phyloP scores from a whole-genome alignment of 108 stramenopile species.

The Pseudonitzschia pungens region DNA sequence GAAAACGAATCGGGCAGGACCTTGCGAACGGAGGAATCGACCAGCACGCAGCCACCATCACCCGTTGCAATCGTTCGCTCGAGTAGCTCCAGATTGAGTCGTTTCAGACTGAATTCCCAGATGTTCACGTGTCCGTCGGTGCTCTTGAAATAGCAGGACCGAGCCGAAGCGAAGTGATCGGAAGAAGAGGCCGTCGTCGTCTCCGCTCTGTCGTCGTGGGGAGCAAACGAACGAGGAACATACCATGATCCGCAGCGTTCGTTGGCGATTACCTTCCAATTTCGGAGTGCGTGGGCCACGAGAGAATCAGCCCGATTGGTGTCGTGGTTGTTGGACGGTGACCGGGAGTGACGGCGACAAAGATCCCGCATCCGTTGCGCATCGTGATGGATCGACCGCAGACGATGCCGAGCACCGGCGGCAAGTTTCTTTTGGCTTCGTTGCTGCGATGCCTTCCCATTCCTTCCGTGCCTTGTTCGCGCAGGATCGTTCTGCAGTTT shows the following conservation, averaged over 20 bases:
- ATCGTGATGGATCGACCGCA: slow-evolving; percentile 42
- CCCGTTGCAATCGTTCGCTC: slow-evolving; percentile 17
- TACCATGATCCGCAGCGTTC: slow-evolving; percentile 77
- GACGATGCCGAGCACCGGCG: slow-evolving; percentile 42
- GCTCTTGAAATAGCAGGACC: slow-evolving; percentile 68
- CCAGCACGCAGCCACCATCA: slow-evolving; percentile 39
- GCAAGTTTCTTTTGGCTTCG: slow-evolving; percentile 20
- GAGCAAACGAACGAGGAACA: slow-evolving; percentile 6
- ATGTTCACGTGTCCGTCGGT: slow-evolving; percentile 71
- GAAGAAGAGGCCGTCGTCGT: neutral
- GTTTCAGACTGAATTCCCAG: slow-evolving; percentile 57
- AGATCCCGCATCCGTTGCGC: slow-evolving; percentile 9
- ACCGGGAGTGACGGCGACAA: neutral
- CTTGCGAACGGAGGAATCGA: slow-evolving; percentile 71
- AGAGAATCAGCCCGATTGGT: neutral
- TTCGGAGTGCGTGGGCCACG: slow-evolving; percentile 22
- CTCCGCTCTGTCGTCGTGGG: neutral
- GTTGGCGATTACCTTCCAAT: slow-evolving; percentile 41
- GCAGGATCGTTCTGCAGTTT: neutral
- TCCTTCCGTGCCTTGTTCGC: neutral
- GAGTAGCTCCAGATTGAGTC: slow-evolving; percentile 63
- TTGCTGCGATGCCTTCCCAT: neutral
- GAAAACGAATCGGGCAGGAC: slow-evolving; percentile 69
- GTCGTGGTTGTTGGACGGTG: neutral
- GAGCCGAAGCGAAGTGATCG: neutral